Evolutionary conservation across 2,329 filamentous ascomycete genomes (phyloP).

Genomic region (Ophioceras dolichostomum): DNA sequence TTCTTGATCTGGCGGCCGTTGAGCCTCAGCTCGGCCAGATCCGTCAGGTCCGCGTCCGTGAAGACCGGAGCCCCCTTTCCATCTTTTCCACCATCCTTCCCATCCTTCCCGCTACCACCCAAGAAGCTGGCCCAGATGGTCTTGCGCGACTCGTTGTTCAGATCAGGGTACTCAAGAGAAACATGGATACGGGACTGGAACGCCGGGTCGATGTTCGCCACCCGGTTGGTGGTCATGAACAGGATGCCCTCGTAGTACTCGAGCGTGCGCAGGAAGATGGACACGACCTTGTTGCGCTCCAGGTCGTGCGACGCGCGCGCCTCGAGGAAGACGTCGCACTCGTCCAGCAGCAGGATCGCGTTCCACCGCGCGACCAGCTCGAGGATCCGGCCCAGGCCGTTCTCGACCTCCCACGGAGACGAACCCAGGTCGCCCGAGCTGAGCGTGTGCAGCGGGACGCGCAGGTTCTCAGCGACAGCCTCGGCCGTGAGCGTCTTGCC

Average conservation of each 20-base stretch:
- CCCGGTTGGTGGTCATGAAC: constrained; percentile 35
- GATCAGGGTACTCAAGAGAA: constrained; percentile 30
- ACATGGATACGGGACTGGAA: constrained; percentile 36
- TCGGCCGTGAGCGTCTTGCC: constrained; percentile 29
- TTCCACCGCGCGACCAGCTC: constrained; percentile 65
- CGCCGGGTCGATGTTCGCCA: constrained; percentile 30
- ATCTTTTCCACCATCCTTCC: too few species aligned
- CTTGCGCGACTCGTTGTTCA: constrained; percentile 18
- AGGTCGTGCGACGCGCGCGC: constrained; percentile 15
- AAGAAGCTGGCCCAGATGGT: constrained; percentile 28
- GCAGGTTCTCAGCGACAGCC: constrained; percentile 35
- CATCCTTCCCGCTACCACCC: constrained; percentile 14
- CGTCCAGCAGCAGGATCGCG: constrained; percentile 59
- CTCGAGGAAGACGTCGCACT: constrained; percentile 36
- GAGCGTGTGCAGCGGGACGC: constrained; percentile 35
- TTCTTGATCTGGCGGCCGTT: constrained; percentile 24
- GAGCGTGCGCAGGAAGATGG: constrained; percentile 26
- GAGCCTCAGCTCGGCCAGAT: constrained; percentile 22
- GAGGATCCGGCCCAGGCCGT: constrained; percentile 53
- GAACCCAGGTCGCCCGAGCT: constrained; percentile 60
- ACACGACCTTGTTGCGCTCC: constrained; percentile 26
- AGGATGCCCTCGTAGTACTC: constrained; percentile 36
- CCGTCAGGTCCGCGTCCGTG: constrained; percentile 20
- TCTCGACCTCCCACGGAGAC: constrained; percentile 51
- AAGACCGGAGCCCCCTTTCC: too few species aligned